These are phyloP conservation scores for Clavispora phyllophila DNA, from an alignment of 805 yeast genomes.

Conservation along the genomic window DNA sequence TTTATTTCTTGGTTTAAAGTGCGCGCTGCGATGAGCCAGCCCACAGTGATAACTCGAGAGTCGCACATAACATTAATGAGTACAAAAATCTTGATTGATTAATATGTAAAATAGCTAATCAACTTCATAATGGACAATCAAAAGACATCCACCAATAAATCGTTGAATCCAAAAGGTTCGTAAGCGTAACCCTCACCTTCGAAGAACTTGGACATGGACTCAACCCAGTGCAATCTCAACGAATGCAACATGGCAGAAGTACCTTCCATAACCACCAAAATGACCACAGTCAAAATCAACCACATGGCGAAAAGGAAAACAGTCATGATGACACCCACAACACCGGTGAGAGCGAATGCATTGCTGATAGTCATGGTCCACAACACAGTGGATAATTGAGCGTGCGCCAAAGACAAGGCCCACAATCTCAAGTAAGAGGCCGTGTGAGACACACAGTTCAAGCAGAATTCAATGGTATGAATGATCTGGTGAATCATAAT, in stretches of 20 bases:
- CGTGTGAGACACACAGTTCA: conserved; percentile 75
- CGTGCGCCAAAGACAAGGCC: conserved; percentile 77
- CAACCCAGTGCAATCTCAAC: conserved; percentile 77
- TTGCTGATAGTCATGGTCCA: conserved; percentile 73
- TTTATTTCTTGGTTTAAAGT: not conserved
- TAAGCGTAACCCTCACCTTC: conserved; percentile 72
- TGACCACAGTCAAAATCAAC: conserved; percentile 65
- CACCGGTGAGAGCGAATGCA: conserved; percentile 54
- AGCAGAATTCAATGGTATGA: conserved; percentile 75
- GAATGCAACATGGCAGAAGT: conserved; percentile 82
- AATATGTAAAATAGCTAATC: not conserved
- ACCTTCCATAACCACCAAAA: conserved; percentile 75
- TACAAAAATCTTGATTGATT: too few species aligned
- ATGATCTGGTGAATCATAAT: conserved; percentile 74
- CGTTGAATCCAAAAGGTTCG: conserved; percentile 60
- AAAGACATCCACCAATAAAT: conserved; percentile 13
- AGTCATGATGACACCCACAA: conserved; percentile 51
- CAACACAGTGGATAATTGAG: conserved; percentile 68
- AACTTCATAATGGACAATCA: not conserved
- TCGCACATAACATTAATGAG: too few species aligned
- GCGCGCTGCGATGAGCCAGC: not conserved
- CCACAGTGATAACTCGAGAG: too few species aligned
- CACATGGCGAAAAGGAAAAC: conserved; percentile 66
- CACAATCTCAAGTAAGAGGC: conserved; percentile 74
- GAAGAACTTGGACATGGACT: conserved; percentile 74